phyloP scores from a whole-genome alignment of 2,329 filamentous ascomycete genomes.

The Sporothrix dimorphospora region DNA sequence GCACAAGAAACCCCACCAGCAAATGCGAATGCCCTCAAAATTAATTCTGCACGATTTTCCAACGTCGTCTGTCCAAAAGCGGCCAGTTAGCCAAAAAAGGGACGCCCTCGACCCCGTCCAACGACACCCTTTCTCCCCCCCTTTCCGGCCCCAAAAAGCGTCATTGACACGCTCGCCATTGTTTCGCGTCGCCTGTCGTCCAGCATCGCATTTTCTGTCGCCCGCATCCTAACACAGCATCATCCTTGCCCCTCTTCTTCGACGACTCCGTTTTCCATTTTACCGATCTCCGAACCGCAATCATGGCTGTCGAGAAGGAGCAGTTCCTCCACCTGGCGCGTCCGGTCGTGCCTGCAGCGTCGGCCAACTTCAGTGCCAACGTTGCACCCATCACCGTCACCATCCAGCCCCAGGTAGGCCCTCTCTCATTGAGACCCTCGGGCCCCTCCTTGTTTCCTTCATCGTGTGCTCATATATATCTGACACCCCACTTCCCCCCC shows the following conservation, averaged over 20 bases:
- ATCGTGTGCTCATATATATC: neutral
- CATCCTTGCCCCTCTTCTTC: conserved; percentile 23
- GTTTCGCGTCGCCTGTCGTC: neutral
- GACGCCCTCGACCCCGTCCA: conserved; percentile 24
- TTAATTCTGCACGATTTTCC: conserved; percentile 35
- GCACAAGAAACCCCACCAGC: conserved; percentile 48
- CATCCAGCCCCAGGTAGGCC: conserved; percentile 88
- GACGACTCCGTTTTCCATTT: conserved; percentile 1
- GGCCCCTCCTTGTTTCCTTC: neutral
- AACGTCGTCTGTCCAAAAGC: conserved; percentile 28
- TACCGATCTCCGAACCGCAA: conserved; percentile 23
- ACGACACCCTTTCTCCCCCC: conserved; percentile 30
- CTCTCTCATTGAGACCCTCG: neutral
- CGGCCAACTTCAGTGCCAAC: conserved; percentile 77
- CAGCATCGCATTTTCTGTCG: neutral
- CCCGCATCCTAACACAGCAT: neutral
- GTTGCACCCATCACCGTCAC: conserved; percentile 91
- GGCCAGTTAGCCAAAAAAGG: conserved; percentile 27
- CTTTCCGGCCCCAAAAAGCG: conserved; percentile 26
- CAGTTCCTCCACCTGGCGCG: conserved; percentile 94
- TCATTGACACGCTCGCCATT: neutral
- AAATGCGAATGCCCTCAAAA: conserved; percentile 38
- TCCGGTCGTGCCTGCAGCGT: conserved; percentile 81
- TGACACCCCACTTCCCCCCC: neutral
- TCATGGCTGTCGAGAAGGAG: conserved; percentile 79